A percentile compares a stretch with the other conserved stretches of the same genome.
Evolutionary conservation across 495 filamentous ascomycete genomes (phyloP).

Genomic region (Cetradonia linearis): DNA sequence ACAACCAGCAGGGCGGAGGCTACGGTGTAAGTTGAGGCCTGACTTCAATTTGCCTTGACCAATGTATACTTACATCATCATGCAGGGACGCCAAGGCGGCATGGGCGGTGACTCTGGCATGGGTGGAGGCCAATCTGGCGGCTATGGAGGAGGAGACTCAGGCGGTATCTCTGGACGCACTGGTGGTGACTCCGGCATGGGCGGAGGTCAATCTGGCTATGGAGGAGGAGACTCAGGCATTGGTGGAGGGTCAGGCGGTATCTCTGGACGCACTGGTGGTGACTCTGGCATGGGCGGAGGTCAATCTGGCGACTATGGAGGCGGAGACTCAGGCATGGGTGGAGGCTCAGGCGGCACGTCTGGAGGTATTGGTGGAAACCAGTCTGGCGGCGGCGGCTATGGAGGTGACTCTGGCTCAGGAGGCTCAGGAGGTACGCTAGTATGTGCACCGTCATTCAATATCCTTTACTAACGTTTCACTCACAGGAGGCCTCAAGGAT

Average conservation of each 20-base stretch:
- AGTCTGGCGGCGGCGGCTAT: constrained; percentile 7
- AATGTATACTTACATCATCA: neutral
- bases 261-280: constrained; percentile 4
- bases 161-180: neutral
- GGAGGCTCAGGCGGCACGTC: neutral
- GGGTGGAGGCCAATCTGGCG: constrained; percentile 16
- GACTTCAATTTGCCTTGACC: too few relatives aligned
- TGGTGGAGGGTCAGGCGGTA: neutral
- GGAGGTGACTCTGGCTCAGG: constrained; percentile 20
- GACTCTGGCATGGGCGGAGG: neutral
- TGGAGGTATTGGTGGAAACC: neutral
- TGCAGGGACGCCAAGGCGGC: constrained; percentile 11
- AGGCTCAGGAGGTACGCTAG: constrained; percentile 12
- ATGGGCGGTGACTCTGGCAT: constrained; percentile 23
- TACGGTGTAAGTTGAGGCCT: constrained; percentile 17
- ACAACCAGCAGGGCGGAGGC: constrained; percentile 14
- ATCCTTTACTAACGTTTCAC: neutral
- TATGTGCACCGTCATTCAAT: neutral
- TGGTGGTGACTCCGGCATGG: constrained; percentile 5
- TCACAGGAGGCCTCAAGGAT: neutral
- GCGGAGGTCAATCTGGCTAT: neutral
- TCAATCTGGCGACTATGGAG: neutral
- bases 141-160: constrained; percentile 4
- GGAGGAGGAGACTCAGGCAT: neutral
- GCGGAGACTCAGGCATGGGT: neutral